Percentiles rank a stretch among this genome's conserved stretches.
Conservation (phyloP, 2,329 filamentous ascomycete species). For the Cryphonectria japonica region DNA sequence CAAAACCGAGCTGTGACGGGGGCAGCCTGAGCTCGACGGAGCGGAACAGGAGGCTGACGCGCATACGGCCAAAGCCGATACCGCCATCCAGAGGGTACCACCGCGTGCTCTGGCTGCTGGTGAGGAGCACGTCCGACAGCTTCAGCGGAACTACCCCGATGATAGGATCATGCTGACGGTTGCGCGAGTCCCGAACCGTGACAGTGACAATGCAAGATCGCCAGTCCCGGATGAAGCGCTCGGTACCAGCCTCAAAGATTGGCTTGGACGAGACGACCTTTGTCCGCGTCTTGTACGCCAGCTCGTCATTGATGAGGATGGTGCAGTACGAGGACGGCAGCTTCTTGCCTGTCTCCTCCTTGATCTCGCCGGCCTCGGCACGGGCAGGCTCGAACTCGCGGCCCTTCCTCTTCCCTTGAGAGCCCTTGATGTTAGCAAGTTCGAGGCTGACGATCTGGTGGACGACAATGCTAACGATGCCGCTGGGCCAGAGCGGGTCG, state of each 20-base stretch:
- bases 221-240: constrained; percentile 93
- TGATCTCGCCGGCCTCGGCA: constrained; percentile 77
- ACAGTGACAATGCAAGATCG: constrained; percentile 83
- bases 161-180: constrained; percentile 92
- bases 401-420: constrained; percentile 77
- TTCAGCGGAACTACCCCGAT: constrained; percentile 90
- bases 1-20: constrained; percentile 78
- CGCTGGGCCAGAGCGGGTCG: constrained; percentile 94
- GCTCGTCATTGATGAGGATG: constrained; percentile 83
- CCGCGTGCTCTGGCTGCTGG: constrained; percentile 80
- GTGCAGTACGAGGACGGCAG: constrained; percentile 94
- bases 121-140: constrained; percentile 84
- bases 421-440: constrained; percentile 88
- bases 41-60: constrained; percentile 87
- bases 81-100: constrained; percentile 98
- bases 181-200: constrained; percentile 83
- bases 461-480: constrained; percentile 81
- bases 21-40: constrained; percentile 85
- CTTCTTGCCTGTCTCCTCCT: constrained; percentile 78
- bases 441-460: constrained; percentile 97
- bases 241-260: constrained; percentile 96
- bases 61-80: constrained; percentile 86
- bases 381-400: constrained; percentile 89
- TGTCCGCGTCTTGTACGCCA: constrained; percentile 88
- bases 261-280: constrained; percentile 94